Percentiles rank a stretch among this genome's conserved stretches.
These are phyloP conservation scores for Aspergillus flavus DNA, from an alignment of 2,329 filamentous ascomycete species.

Conservation along the genomic window DNA sequence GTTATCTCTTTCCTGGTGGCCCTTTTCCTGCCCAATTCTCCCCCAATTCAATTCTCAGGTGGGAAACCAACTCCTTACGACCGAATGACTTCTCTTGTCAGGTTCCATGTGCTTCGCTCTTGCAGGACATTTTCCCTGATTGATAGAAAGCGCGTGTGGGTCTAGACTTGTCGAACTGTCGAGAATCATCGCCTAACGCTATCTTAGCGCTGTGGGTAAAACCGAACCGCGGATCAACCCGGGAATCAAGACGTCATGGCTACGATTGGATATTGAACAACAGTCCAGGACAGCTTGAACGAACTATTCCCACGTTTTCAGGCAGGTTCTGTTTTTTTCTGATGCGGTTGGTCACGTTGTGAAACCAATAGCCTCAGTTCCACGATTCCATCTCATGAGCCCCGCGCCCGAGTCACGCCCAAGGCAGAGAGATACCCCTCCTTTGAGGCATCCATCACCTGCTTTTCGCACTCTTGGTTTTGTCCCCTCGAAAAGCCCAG, in stretches of 20 bases:
- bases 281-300: not conserved
- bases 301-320: not conserved
- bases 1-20: not conserved
- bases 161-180: slow-evolving; percentile 13
- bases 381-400: slow-evolving; percentile 9
- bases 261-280: slow-evolving; percentile 5
- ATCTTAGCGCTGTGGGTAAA: slow-evolving; percentile 14
- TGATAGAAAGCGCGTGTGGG: not conserved
- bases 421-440: not conserved
- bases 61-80: not conserved
- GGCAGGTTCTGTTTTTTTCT: slow-evolving; percentile 7
- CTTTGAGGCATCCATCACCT: slow-evolving; percentile 4
- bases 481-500: slow-evolving; percentile 16
- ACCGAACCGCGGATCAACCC: slow-evolving; percentile 13
- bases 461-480: not conserved
- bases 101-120: slow-evolving; percentile 6
- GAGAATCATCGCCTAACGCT: slow-evolving; percentile 14
- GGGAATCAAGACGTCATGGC: slow-evolving; percentile 14
- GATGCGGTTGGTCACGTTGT: slow-evolving; percentile 3
- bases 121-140: not conserved
- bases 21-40: not conserved
- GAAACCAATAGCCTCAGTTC: slow-evolving; percentile 10
- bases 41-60: not conserved
- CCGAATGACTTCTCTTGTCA: not conserved
- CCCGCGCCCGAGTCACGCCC: slow-evolving; percentile 5